A percentile compares a stretch with the other conserved stretches of the same genome.
These are phyloP conservation scores for Crithidia thermophila DNA, from an alignment of 208 protist genomes.

Conservation along the genomic window DNA sequence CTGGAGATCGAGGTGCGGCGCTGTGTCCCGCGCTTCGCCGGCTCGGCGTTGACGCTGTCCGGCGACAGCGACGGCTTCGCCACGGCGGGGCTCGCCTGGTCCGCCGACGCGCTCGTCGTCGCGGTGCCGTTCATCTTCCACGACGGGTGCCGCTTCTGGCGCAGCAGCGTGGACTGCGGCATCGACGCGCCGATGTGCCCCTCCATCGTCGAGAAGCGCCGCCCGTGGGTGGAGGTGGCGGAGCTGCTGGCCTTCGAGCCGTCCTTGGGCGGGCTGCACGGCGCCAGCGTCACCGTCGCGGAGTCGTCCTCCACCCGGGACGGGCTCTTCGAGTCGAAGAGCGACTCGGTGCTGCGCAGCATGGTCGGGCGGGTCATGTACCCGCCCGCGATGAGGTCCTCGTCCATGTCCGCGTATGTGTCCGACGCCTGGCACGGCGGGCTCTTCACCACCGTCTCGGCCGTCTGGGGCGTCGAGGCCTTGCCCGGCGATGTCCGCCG, in stretches of 20 bases:
- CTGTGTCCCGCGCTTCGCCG: not conserved
- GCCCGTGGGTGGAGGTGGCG: not conserved
- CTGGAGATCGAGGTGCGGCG: constrained; percentile 9
- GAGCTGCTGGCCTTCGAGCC: not conserved
- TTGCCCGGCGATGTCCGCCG: not conserved
- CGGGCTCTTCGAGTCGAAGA: not conserved
- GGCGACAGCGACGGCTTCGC: not conserved
- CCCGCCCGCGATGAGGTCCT: constrained; percentile 28
- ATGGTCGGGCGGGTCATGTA: constrained; percentile 23
- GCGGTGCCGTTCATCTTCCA: constrained; percentile 8
- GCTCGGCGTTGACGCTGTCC: not conserved
- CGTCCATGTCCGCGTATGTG: constrained; percentile 19
- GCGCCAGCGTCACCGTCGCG: not conserved
- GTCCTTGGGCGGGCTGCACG: constrained; percentile 2
- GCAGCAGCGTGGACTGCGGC: not conserved
- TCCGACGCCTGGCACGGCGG: not conserved
- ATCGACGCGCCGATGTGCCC: constrained; percentile 1
- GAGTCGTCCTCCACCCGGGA: not conserved
- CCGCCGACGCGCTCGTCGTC: not conserved
- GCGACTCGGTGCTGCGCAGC: constrained; percentile 12
- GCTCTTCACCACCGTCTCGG: not conserved
- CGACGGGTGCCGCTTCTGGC: constrained; percentile 19
- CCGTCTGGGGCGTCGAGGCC: not conserved
- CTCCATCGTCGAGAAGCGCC: constrained; percentile 15
- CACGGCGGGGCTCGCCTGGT: not conserved